These are phyloP conservation scores for Stephania yunnanensis DNA, from an alignment of 164 flowering plant genomes.

Conservation along the genomic window DNA sequence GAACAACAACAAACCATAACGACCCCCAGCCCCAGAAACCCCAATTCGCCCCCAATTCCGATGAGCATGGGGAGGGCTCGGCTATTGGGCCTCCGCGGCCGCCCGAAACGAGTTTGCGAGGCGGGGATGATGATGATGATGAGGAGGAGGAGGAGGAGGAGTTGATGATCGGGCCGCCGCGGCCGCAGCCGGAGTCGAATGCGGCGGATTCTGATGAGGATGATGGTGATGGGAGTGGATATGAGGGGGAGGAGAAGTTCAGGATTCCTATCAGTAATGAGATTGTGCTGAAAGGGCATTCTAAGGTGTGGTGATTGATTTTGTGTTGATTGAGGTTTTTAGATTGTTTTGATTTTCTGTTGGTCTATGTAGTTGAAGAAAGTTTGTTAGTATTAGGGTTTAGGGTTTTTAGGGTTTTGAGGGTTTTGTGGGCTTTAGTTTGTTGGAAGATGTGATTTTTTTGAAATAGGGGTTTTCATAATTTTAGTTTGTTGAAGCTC, in stretches of 20 bases:
- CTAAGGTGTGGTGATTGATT: constrained; percentile 45
- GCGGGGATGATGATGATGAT: constrained; percentile 23
- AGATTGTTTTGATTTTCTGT: background rate
- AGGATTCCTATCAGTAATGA: constrained; percentile 84
- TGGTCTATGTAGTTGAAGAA: background rate
- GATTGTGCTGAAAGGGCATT: constrained; percentile 85
- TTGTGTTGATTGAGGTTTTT: background rate
- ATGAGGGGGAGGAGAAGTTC: constrained; percentile 28
- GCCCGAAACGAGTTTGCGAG: constrained; percentile 20
- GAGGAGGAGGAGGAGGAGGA: constrained; percentile 21
- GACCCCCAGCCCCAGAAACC: constrained; percentile 25
- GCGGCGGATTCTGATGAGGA: constrained; percentile 29
- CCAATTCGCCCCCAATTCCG: constrained; percentile 2
- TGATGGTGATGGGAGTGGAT: constrained; percentile 24
- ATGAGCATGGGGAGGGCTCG: constrained; percentile 24
- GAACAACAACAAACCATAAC: constrained; percentile 23
- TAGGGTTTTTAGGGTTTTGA: background rate
- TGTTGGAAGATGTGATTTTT: no score
- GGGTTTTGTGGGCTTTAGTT: background rate
- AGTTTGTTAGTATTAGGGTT: background rate
- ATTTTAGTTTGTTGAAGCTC: no score
- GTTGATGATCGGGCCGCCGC: constrained; percentile 60
- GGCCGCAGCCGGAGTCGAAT: constrained; percentile 36
- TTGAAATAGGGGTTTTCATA: no score
- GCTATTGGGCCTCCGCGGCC: constrained; percentile 70